phyloP scores from a whole-genome alignment of 2,329 filamentous ascomycete species.

The Catunica adiposa region DNA sequence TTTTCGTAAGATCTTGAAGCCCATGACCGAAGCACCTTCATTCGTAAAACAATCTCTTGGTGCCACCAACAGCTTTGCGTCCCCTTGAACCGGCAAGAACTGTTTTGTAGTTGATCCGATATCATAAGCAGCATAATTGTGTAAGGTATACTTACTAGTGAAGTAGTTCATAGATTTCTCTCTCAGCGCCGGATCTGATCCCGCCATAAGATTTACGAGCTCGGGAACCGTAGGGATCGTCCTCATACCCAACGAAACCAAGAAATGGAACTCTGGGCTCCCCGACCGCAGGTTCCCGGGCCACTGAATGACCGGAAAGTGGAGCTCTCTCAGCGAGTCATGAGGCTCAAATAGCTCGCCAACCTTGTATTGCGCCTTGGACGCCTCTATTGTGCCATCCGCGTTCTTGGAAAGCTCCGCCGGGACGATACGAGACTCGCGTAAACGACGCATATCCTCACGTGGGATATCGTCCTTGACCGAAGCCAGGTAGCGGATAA shows the following conservation, averaged over 20 bases:
- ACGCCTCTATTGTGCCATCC: constrained; percentile 34
- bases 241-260: constrained; percentile 56
- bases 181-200: constrained; percentile 40
- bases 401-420: constrained; percentile 46
- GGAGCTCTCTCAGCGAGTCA: constrained; percentile 49
- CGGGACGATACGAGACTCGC: constrained; percentile 64
- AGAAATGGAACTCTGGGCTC: constrained; percentile 58
- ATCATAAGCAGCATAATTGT: constrained; percentile 54
- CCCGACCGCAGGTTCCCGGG: constrained; percentile 48
- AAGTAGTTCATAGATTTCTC: constrained; percentile 65
- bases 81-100: constrained; percentile 59
- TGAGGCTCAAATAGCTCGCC: constrained; percentile 71
- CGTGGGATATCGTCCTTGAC: constrained; percentile 76
- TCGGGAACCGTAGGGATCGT: constrained; percentile 54
- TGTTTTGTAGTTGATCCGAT: constrained; percentile 36
- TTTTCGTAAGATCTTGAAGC: constrained; percentile 58
- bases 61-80: constrained; percentile 45
- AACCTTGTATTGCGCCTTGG: constrained; percentile 46
- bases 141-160: constrained; percentile 59
- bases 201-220: constrained; percentile 62
- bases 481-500: constrained; percentile 86
- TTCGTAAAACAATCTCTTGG: constrained; percentile 75
- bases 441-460: constrained; percentile 65
- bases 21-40: constrained; percentile 55
- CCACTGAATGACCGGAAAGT: constrained; percentile 69